These are phyloP conservation scores for Kurtzmaniella cleridarum DNA, from an alignment of 805 yeast species.

Conservation along the genomic window DNA sequence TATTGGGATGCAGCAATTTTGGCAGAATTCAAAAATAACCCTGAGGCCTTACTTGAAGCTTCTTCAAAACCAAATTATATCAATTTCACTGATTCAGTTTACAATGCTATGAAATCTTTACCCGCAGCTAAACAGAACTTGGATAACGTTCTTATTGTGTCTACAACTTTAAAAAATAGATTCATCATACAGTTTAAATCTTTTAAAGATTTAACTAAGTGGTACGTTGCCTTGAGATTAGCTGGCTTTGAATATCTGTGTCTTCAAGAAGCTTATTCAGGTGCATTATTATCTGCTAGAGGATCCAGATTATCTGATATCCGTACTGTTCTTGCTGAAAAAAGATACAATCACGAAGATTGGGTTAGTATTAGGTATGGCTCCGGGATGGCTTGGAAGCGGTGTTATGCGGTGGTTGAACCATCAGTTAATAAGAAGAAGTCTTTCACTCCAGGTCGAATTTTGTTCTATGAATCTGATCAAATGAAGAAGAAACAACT, in stretches of 20 bases:
- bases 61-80: constrained; percentile 77
- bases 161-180: constrained; percentile 89
- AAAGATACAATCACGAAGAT: constrained; percentile 82
- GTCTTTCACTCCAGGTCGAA: constrained; percentile 53
- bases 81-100: constrained; percentile 85
- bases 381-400: constrained; percentile 95
- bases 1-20: constrained; percentile 80
- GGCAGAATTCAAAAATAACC: constrained; percentile 47
- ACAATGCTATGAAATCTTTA: constrained; percentile 62
- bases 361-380: constrained; percentile 96
- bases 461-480: constrained; percentile 78
- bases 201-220: constrained; percentile 55
- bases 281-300: constrained; percentile 85
- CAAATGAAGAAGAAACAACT: constrained; percentile 64
- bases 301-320: constrained; percentile 87
- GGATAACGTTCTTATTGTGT: constrained; percentile 76
- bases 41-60: constrained; percentile 50
- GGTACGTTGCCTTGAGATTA: constrained; percentile 82
- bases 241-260: constrained; percentile 75
- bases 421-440: constrained; percentile 53
- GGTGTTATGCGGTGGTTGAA: constrained; percentile 86
- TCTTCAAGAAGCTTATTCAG: constrained; percentile 94
- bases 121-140: constrained; percentile 62
- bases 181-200: constrained; percentile 75
- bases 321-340: constrained; percentile 75